A percentile compares a stretch with the other conserved stretches of the same genome.
Conservation (phyloP, 345 rosid species). For the Geranium brycei region DNA sequence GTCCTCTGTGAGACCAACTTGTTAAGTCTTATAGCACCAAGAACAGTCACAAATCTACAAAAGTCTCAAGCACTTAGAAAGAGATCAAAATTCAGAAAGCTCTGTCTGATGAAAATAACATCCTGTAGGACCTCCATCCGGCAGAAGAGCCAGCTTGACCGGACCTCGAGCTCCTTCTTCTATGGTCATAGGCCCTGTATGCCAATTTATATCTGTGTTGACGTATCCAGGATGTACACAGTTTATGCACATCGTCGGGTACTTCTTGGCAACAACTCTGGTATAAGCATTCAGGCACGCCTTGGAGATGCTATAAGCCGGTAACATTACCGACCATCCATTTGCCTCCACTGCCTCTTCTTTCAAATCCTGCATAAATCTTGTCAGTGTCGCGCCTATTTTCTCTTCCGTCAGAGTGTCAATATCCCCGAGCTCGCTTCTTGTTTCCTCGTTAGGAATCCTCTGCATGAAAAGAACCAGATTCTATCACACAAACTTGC, state of each 20-base stretch:
- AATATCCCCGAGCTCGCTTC: conserved; percentile 28
- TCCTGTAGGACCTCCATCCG: conserved; percentile 32
- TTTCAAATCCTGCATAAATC: conserved; percentile 25
- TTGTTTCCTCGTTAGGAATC: conserved; percentile 19
- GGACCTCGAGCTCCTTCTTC: conserved; percentile 41
- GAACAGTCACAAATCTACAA: no score
- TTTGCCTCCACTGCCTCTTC: conserved; percentile 29
- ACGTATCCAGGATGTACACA: conserved; percentile 49
- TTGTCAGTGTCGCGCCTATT: conserved; percentile 21
- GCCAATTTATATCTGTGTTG: conserved; percentile 35
- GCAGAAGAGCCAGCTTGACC: conserved; percentile 38
- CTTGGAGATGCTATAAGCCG: conserved; percentile 43
- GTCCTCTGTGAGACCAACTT: background rate
- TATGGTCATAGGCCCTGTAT: conserved; percentile 26
- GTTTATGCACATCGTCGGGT: conserved; percentile 34
- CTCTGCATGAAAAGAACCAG: conserved; percentile 16
- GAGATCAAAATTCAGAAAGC: conserved; percentile 28
- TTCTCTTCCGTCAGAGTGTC: conserved; percentile 30
- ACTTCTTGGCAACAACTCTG: conserved; percentile 32
- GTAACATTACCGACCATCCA: conserved; percentile 47
- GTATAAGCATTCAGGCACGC: conserved; percentile 41
- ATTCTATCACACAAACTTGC: no score
- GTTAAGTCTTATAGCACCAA: no score
- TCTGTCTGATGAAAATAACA: conserved; percentile 36
- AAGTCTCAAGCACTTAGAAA: no score